Evolutionary conservation across 192 early-diverging fungal genomes (phyloP).

Genomic region (Podochytrium sp.): DNA sequence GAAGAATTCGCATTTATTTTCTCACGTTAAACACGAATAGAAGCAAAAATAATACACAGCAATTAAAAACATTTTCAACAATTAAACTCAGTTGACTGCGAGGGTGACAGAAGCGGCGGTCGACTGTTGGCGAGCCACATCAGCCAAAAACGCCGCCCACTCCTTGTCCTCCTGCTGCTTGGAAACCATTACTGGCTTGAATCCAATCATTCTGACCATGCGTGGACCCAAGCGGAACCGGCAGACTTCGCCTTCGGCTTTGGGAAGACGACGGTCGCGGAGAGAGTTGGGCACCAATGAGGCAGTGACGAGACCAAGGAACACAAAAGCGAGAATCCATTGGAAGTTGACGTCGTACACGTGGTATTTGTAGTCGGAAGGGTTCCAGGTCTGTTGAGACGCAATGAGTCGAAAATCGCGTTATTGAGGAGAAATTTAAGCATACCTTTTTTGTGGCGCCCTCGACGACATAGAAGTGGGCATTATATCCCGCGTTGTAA

Average conservation of each 20-base stretch:
- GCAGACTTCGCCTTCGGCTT: constrained; percentile 57
- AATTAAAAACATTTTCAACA: too few relatives aligned
- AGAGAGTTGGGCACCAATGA: constrained; percentile 64
- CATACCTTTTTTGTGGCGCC: constrained; percentile 22
- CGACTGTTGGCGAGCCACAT: background rate
- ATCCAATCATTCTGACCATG: constrained; percentile 47
- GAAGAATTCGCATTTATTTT: too few relatives aligned
- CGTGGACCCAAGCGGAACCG: constrained; percentile 54
- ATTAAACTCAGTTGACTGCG: too few relatives aligned
- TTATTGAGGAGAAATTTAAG: too few relatives aligned
- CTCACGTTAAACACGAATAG: too few relatives aligned
- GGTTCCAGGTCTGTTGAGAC: constrained; percentile 44
- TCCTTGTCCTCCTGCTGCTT: constrained; percentile 55
- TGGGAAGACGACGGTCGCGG: constrained; percentile 69
- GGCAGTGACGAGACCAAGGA: constrained; percentile 60
- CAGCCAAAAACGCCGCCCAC: constrained; percentile 43
- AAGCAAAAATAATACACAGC: too few relatives aligned
- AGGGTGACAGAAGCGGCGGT: too few relatives aligned
- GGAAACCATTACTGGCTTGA: constrained; percentile 30
- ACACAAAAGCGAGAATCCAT: constrained; percentile 69
- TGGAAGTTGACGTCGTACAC: constrained; percentile 60
- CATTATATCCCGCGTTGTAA: constrained; percentile 46
- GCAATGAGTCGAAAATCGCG: too few relatives aligned
- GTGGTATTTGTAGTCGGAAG: constrained; percentile 48
- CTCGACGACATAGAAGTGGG: constrained; percentile 42